Conservation (phyloP, 1,284 basidiomycete species). For the Trichosporon faecale region DNA sequence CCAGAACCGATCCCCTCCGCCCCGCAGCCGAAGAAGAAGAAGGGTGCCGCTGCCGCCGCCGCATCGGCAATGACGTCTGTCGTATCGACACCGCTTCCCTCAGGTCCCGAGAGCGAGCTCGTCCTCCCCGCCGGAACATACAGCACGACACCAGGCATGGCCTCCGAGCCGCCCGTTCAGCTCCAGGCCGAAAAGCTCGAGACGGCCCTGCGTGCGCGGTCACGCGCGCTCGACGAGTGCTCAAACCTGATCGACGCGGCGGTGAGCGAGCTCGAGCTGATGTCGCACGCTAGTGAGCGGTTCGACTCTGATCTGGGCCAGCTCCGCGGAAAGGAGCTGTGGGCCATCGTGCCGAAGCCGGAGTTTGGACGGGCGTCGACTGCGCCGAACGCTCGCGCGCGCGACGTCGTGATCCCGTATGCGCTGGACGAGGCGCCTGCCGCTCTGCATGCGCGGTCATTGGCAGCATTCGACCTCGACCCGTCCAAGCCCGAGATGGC, state of each 20-base stretch:
- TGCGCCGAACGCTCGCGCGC: slow-evolving; percentile 28
- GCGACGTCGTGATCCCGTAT: slow-evolving; percentile 50
- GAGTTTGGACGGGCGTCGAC: slow-evolving; percentile 36
- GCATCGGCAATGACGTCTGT: not conserved
- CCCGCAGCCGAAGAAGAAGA: slow-evolving; percentile 13
- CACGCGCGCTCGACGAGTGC: slow-evolving; percentile 42
- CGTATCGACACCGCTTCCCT: not conserved
- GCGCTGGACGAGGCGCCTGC: slow-evolving; percentile 47
- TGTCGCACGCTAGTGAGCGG: slow-evolving; percentile 34
- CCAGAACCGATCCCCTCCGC: slow-evolving; percentile 23
- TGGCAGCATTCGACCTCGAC: slow-evolving; percentile 48
- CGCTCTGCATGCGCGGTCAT: slow-evolving; percentile 31
- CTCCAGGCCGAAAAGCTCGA: slow-evolving; percentile 34
- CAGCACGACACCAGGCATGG: slow-evolving; percentile 23
- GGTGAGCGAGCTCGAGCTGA: slow-evolving; percentile 40
- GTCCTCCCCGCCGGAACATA: slow-evolving; percentile 39
- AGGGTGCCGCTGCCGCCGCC: not conserved
- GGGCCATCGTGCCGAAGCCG: slow-evolving; percentile 46
- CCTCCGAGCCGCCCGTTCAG: slow-evolving; percentile 15
- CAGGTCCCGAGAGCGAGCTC: slow-evolving; percentile 22
- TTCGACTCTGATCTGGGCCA: slow-evolving; percentile 37
- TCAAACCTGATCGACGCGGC: slow-evolving; percentile 43
- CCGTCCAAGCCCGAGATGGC: slow-evolving; percentile 36
- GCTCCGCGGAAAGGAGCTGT: slow-evolving; percentile 38
- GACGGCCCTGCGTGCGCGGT: slow-evolving; percentile 37